Evolutionary conservation across 169 alveolate genomes (phyloP), one percentile per base, ranked within the genome.

Genomic region (Cyclospora cayetanensis): DNA sequence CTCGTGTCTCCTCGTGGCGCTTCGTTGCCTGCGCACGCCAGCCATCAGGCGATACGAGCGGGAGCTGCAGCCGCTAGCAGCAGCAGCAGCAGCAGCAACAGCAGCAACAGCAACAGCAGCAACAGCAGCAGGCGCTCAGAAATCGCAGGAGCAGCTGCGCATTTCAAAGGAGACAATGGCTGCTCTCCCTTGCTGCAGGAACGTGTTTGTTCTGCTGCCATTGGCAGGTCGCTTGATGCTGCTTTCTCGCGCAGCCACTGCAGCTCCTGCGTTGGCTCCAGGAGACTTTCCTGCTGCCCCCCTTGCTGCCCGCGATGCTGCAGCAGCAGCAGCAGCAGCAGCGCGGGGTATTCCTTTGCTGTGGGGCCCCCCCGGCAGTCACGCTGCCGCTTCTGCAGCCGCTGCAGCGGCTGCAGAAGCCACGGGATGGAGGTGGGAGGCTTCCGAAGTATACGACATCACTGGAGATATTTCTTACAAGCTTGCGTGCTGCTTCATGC

Each of bases 401-500:
- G 89, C 89, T 1, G 74, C 74, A 1, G 74, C 72, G 22, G 68
- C 74, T n/a, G 89, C 89, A 31, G 68, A 50, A 52, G 82, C 80
- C 25, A 39, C 37, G 11, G 60, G 79, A 4, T 65, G 82, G 84
- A 66, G 86, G 55, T 87, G 85, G 87, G 72, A 29, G 29, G 92
- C 92, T 1, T 66, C 86, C 29, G 92, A 87, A 68, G 86, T 87
- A 5, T 60, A 66, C 29, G 92, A 87, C 37, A 72, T 77, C 31
- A 55, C 80, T 4, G 92, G 92, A 25, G 92, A 87, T 31, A 41
- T 87, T 11, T 66, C 92, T 2, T 77, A 87, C 43, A 42, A 60
- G 18, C 66, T 87, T 18, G 92, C 92, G 15, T 87, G 92, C 92
- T 87, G 92, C 86, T 66, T 53, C 76, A 66, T 68, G 76, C 77